Base-by-base conservation (phyloP, 331 rosid genomes). In the Malus hybrid region DNA sequence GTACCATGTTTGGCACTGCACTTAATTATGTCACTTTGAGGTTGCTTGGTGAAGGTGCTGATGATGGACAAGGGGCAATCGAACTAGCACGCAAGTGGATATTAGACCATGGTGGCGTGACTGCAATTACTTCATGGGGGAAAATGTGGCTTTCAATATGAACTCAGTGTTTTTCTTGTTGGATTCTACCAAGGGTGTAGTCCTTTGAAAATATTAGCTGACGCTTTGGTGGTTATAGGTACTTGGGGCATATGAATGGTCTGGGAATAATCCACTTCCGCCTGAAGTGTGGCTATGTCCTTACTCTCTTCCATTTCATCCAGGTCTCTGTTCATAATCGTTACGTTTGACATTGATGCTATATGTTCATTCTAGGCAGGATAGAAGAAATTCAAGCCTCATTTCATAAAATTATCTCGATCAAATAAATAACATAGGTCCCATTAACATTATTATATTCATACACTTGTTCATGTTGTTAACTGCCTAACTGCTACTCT, bases 21-120 rank as follows among this genome's bases (percentile, higher is more conserved):
- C 69, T 60, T 18, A 73, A 59, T 44, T 42, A 73, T 73, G 69
- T 73, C 3, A 73, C 39, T 24, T 22, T 59, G 57, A 73, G 77
- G 69, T 73, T 73, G 69, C 69, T 73, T 61, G 77, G 77, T 59
- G 69, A 73, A 73, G 77, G 69, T 59, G 69, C 77, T 44, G 69
- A 73, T 42, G 69, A 73, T 42, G 77, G 66, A 20, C 52, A 71
- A 20, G 75, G 66, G 34, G 75, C 75, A 71, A 71, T 71, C 33
- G 66, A 57, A 56, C 1, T 56, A 33, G 75, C 75, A 32, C 66
- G 66, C 2, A 71, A 56, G 52, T 71, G 75, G 75, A 70, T 50
- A 50, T 70, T 70, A 50, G 74, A 70, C 62, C 62, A 70, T 70
- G 74, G 74, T 29, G 74, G 74, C 10, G 74, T 9, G 27, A 70